Conservation (phyloP, 768 basidiomycete species). For the Auriscalpium microsporum region DNA sequence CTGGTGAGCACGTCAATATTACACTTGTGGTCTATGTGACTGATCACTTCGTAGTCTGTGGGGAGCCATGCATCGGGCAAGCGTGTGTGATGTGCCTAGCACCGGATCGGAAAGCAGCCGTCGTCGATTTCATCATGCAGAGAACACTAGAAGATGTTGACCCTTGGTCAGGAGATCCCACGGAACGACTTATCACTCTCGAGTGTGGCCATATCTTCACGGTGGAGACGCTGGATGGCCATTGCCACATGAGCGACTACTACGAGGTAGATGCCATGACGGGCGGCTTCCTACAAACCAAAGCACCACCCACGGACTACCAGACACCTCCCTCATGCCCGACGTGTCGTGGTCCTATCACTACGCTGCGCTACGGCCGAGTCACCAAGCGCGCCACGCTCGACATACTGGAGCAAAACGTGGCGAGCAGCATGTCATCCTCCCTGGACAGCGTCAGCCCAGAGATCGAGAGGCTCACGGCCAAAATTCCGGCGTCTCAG, state of each 20-base stretch:
- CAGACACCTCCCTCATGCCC: conserved; percentile 27
- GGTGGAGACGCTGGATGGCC: conserved; percentile 31
- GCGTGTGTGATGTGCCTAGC: conserved; percentile 25
- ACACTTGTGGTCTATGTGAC: neutral
- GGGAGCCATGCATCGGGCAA: conserved; percentile 28
- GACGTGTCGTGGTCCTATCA: conserved; percentile 26
- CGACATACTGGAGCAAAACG: conserved; percentile 30
- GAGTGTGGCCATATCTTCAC: conserved; percentile 33
- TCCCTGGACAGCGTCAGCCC: conserved; percentile 10
- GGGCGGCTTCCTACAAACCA: conserved; percentile 17
- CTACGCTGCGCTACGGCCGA: conserved; percentile 27
- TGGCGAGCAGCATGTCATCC: conserved; percentile 24
- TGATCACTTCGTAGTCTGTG: conserved; percentile 23
- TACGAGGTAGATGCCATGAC: conserved; percentile 19
- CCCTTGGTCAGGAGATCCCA: conserved; percentile 19
- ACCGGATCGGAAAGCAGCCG: conserved; percentile 15
- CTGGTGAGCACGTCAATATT: conserved; percentile 17
- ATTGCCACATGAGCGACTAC: conserved; percentile 22
- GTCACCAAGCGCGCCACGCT: conserved; percentile 28
- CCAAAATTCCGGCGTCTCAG: neutral
- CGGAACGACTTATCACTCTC: conserved; percentile 21
- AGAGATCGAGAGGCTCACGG: conserved; percentile 8
- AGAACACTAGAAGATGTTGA: conserved; percentile 21
- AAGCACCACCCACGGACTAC: conserved; percentile 23
- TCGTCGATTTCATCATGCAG: conserved; percentile 31